Evolutionary conservation across 2,329 filamentous ascomycete species (phyloP).

Genomic region (Magnaporthiopsis rhizophila): DNA sequence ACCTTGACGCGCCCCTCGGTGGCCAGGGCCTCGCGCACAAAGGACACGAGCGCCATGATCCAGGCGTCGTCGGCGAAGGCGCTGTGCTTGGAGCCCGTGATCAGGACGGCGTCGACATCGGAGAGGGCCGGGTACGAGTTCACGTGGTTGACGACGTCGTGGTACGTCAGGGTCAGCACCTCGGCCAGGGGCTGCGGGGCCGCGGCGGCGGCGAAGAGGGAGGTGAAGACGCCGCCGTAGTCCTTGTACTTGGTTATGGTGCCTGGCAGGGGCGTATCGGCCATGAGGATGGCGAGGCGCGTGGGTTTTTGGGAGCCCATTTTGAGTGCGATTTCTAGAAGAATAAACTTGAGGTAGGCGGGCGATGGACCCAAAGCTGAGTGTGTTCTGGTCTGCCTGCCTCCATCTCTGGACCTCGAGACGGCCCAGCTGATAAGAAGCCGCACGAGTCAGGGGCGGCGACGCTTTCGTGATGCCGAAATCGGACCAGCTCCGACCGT

Average conservation of each 20-base stretch:
- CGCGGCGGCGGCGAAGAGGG: conserved; percentile 48
- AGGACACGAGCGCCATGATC: conserved; percentile 69
- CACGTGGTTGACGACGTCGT: conserved; percentile 61
- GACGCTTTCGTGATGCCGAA: background rate
- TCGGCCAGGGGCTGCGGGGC: conserved; percentile 34
- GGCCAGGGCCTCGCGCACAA: conserved; percentile 42
- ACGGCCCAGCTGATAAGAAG: background rate
- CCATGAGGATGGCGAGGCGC: conserved; percentile 83
- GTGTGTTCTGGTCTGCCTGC: background rate
- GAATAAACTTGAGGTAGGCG: too few species aligned
- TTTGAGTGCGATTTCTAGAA: background rate
- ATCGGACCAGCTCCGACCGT: background rate
- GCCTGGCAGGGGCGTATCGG: conserved; percentile 65
- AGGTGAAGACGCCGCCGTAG: conserved; percentile 64
- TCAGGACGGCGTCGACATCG: conserved; percentile 71
- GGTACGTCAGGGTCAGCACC: conserved; percentile 52
- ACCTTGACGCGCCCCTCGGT: conserved; percentile 57
- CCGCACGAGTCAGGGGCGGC: background rate
- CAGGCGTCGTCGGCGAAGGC: conserved; percentile 67
- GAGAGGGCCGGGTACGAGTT: conserved; percentile 63
- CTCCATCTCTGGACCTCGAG: background rate
- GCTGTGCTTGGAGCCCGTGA: conserved; percentile 69
- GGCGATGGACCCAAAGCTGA: too few species aligned
- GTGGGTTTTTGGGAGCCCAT: conserved; percentile 20
- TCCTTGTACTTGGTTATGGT: conserved; percentile 57